Conservation (phyloP, 2,329 filamentous ascomycete genomes). For the Ciborinia camelliae region DNA sequence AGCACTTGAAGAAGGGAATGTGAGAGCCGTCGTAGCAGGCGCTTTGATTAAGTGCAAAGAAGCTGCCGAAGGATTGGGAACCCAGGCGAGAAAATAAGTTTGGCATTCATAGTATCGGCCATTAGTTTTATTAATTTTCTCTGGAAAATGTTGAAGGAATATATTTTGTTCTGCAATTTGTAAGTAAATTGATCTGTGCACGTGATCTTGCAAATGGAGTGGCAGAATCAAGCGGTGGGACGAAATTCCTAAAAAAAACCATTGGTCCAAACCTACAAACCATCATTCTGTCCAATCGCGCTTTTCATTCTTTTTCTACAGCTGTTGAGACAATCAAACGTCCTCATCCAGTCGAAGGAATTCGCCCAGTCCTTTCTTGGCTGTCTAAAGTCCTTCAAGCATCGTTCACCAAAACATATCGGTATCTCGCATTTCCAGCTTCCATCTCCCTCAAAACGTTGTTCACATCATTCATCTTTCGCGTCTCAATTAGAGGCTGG, state of each 20-base stretch:
- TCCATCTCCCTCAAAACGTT: constrained; percentile 55
- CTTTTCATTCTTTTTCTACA: neutral
- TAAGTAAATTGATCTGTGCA: neutral
- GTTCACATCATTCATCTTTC: constrained; percentile 57
- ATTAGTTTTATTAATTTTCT: neutral
- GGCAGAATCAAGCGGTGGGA: neutral
- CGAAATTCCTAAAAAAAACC: neutral
- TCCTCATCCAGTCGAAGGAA: neutral
- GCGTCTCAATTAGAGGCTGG: constrained; percentile 54
- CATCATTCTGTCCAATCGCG: neutral
- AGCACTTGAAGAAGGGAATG: constrained; percentile 10
- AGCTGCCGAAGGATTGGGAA: constrained; percentile 12
- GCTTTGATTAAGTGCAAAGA: constrained; percentile 15
- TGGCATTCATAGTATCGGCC: neutral
- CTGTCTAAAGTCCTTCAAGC: constrained; percentile 21
- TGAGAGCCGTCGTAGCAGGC: constrained; percentile 9
- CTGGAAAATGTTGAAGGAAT: neutral
- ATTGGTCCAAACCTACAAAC: neutral
- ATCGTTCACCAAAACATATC: constrained; percentile 48
- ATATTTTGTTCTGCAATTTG: neutral
- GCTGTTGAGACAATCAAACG: neutral
- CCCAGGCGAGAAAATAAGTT: neutral
- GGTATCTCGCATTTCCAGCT: constrained; percentile 51
- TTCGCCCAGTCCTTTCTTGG: neutral
- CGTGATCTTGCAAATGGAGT: neutral